Evolutionary conservation across 2,329 filamentous ascomycete genomes (phyloP), one percentile per base, ranked within the genome.

Genomic region (Gnomoniopsis sp.): DNA sequence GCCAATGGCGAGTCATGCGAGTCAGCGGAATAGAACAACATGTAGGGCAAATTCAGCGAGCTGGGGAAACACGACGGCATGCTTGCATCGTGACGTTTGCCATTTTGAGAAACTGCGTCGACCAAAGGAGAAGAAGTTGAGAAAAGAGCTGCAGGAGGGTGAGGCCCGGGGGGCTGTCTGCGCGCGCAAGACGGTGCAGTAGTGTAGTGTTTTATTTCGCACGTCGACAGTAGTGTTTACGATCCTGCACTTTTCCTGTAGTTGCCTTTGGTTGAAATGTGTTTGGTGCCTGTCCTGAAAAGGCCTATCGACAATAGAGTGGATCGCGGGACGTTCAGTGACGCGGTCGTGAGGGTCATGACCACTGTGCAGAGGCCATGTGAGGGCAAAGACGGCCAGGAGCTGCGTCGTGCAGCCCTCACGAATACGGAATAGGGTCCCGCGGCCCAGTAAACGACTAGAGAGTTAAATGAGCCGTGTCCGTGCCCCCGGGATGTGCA

Each of bases 381-480:
- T 19, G 38, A 44, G 36, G 11, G 23, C 30, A 22, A 19, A 46
- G 51, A 26, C 51, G 51, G 38, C 51, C 34, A 23, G 23, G 51
- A 53, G 51, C 38, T 41, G 41, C 41, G 51, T 49, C 47, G 3
- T 49, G 22, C 22, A 49, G 12, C 14, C 12, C 47, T 26, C 19
- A 14, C 11, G 10, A 14, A 14, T 49, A 22, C 6, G 12, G 22
- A 33, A 33, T 11, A 15, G 12, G 10, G 10, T 22, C 44, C 11
- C 19, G 44, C 11, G 19, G 19, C 44, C 21, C 8, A 41, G 36
- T 14, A 19, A 30, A 38, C 30, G 53, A 55, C 38, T 22, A 54
- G 53, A 55, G 14, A 41, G 53, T 49, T 38, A 55, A 49, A 55
- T 55, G 53, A 55, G 53, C 44, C 53, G 53, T 38, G 52, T 38